These are phyloP conservation scores for Gossypium laxum DNA, from an alignment of 441 rosid genomes.

Conservation along the genomic window DNA sequence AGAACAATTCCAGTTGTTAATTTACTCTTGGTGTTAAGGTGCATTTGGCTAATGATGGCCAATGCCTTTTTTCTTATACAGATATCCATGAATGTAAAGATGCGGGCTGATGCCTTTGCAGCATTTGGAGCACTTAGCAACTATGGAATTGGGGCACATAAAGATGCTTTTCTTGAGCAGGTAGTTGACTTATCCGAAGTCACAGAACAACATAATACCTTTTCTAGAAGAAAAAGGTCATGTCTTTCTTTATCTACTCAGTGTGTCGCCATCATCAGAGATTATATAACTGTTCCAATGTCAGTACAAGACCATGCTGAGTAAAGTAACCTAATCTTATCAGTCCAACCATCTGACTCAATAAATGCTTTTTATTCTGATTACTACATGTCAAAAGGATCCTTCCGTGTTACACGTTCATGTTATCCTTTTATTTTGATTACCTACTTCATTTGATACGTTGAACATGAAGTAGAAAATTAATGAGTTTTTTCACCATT, in stretches of 20 bases:
- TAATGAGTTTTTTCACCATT: background rate
- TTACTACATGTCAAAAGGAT: background rate
- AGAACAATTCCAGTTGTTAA: background rate
- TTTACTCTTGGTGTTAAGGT: conserved; percentile 6
- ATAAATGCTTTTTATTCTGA: background rate
- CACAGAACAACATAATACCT: background rate
- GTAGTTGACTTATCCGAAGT: conserved; percentile 21
- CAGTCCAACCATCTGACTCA: background rate
- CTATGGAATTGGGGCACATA: conserved; percentile 60
- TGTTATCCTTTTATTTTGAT: background rate
- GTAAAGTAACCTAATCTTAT: background rate
- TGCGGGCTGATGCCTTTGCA: conserved; percentile 78
- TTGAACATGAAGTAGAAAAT: background rate
- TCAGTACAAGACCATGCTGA: background rate
- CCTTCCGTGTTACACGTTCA: background rate
- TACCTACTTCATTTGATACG: background rate
- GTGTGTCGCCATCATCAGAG: background rate
- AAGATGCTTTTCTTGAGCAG: conserved; percentile 83
- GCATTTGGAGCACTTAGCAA: conserved; percentile 85
- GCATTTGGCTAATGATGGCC: background rate
- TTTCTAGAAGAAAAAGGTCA: background rate
- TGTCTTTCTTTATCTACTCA: background rate
- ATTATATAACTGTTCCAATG: conserved; percentile 2
- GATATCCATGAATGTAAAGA: conserved; percentile 68
- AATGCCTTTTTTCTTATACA: conserved; percentile 25